Percentiles rank a stretch among this genome's conserved stretches.
Evolutionary conservation across 305 asterid genomes (phyloP).

Genomic region (Caryopteris hybrid): DNA sequence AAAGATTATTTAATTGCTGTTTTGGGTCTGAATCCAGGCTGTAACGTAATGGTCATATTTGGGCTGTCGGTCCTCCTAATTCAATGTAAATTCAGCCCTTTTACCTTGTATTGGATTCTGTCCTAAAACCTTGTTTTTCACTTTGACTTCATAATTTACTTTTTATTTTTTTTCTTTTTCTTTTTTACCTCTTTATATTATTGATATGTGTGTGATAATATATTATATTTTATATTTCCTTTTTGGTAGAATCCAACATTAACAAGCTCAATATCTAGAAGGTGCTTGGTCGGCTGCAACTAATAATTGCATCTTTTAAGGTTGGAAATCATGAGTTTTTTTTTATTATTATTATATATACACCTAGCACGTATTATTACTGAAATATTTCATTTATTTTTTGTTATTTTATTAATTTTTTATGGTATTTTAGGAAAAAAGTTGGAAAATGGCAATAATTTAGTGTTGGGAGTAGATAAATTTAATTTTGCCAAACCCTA

Average conservation of each 20-base stretch:
- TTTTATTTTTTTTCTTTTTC: not conserved
- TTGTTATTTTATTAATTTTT: too few relatives aligned
- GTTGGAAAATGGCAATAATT: too few relatives aligned
- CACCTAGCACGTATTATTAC: too few relatives aligned
- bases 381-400: too few relatives aligned
- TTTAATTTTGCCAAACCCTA: not conserved
- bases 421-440: too few relatives aligned
- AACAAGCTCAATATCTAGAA: not conserved
- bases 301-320: too few relatives aligned
- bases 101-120: conserved; percentile 16
- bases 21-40: conserved; percentile 13
- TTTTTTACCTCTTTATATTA: not conserved
- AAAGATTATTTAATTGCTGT: not conserved
- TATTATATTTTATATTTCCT: too few relatives aligned
- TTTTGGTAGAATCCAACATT: too few relatives aligned
- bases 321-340: not conserved
- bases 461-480: not conserved
- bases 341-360: too few relatives aligned
- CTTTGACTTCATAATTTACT: conserved; percentile 4
- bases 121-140: conserved; percentile 21
- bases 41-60: not conserved
- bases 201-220: too few relatives aligned
- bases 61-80: conserved; percentile 17
- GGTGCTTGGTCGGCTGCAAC: not conserved
- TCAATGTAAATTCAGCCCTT: not conserved